phyloP scores from a whole-genome alignment of 108 stramenopile species.

The Pinguiococcus pyrenoidosus region DNA sequence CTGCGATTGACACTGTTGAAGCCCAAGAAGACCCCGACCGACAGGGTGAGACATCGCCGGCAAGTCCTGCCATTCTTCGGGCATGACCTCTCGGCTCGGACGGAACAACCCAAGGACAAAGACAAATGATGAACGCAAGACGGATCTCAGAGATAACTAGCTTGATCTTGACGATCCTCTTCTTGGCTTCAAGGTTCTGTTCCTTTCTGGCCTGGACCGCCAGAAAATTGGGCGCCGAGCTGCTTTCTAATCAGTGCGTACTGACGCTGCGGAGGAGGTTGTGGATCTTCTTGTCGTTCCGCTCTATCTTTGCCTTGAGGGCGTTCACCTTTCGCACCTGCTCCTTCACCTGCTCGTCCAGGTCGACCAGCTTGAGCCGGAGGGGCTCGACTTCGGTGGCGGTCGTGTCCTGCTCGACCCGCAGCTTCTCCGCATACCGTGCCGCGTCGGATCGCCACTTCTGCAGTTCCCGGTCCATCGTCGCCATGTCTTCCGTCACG shows the following conservation, averaged over 20 bases:
- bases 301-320: conserved; percentile 4
- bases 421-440: conserved; percentile 16
- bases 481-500: conserved; percentile 42
- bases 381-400: conserved; percentile 27
- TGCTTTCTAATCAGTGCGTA: no score
- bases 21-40: no score
- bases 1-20: no score
- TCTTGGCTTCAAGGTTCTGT: no score
- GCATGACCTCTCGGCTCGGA: no score
- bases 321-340: neutral
- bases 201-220: neutral
- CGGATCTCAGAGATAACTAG: no score
- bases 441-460: conserved; percentile 31
- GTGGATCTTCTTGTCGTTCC: conserved; percentile 2
- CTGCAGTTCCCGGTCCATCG: conserved; percentile 43
- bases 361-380: conserved; percentile 26
- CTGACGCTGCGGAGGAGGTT: conserved; percentile 9
- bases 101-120: no score
- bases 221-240: neutral
- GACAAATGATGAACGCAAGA: no score
- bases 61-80: no score
- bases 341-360: conserved; percentile 36
- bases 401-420: conserved; percentile 17
- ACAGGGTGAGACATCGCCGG: no score
- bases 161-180: no score